These are phyloP conservation scores for Zygoascus tannicola DNA, from an alignment of 805 yeast genomes.

Conservation along the genomic window DNA sequence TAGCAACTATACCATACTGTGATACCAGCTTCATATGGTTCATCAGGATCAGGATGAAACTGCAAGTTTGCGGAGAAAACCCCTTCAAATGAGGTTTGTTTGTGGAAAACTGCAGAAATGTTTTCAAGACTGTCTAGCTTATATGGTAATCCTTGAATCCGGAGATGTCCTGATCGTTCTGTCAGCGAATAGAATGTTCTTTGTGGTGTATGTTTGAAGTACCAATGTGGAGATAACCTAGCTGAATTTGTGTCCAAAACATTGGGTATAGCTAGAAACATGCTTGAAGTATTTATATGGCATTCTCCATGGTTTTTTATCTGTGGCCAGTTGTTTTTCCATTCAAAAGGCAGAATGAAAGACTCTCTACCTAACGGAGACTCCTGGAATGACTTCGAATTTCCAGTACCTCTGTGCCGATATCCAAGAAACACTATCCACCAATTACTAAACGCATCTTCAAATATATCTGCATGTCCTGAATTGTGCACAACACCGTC, in stretches of 20 bases:
- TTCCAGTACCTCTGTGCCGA: neutral
- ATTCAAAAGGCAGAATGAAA: neutral
- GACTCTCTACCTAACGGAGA: constrained; percentile 4
- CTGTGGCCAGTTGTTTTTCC: constrained; percentile 6
- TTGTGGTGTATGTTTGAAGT: neutral
- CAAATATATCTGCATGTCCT: constrained; percentile 5
- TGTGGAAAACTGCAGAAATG: neutral
- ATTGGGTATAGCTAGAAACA: no score
- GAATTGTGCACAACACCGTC: neutral
- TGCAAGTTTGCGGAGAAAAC: neutral
- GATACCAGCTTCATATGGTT: neutral
- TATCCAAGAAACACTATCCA: constrained; percentile 2
- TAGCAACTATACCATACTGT: neutral
- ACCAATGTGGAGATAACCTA: neutral
- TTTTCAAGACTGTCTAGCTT: neutral
- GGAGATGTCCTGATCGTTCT: neutral
- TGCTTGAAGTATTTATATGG: no score
- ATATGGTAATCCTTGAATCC: neutral
- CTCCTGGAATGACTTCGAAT: neutral
- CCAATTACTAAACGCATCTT: neutral
- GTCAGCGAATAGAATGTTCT: neutral
- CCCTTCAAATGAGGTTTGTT: neutral
- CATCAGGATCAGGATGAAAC: neutral
- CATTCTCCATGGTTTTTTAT: neutral
- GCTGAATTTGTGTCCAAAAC: no score